These are phyloP conservation scores for Gossypioides kirkii DNA, from an alignment of 345 rosid genomes.

Conservation along the genomic window DNA sequence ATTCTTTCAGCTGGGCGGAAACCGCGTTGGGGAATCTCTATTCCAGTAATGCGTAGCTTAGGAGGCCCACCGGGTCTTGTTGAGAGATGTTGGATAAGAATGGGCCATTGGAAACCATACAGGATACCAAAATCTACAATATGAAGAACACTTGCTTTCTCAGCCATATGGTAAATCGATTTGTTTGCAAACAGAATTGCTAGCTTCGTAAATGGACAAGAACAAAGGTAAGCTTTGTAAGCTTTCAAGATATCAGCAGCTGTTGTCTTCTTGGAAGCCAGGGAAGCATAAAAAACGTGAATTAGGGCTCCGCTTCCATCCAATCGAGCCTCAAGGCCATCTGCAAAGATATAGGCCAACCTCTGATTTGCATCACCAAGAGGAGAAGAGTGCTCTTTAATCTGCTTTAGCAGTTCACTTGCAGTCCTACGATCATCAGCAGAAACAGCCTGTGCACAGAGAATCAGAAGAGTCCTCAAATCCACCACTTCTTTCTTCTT, in stretches of 20 bases:
- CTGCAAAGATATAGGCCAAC: slow-evolving; percentile 75
- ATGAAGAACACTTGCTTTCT: slow-evolving; percentile 57
- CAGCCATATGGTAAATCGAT: slow-evolving; percentile 44
- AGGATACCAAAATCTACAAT: slow-evolving; percentile 75
- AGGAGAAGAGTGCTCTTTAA: slow-evolving; percentile 60
- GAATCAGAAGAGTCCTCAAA: slow-evolving; percentile 55
- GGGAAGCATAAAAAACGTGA: slow-evolving; percentile 28
- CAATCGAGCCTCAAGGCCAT: slow-evolving; percentile 75
- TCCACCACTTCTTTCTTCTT: slow-evolving; percentile 60
- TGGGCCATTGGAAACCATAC: slow-evolving; percentile 91
- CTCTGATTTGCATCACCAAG: slow-evolving; percentile 75
- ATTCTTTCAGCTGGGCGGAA: slow-evolving; percentile 61
- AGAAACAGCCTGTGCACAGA: slow-evolving; percentile 78
- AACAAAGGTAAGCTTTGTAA: slow-evolving; percentile 41
- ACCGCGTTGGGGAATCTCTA: slow-evolving; percentile 76
- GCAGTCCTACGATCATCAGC: slow-evolving; percentile 58
- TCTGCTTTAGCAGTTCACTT: slow-evolving; percentile 65
- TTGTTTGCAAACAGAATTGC: slow-evolving; percentile 45
- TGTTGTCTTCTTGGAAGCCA: slow-evolving; percentile 34
- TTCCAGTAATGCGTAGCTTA: slow-evolving; percentile 73
- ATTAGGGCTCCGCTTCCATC: slow-evolving; percentile 38
- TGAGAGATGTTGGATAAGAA: slow-evolving; percentile 59
- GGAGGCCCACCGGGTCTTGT: slow-evolving; percentile 41
- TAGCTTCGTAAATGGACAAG: slow-evolving; percentile 65
- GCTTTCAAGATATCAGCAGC: slow-evolving; percentile 63